Conservation (phyloP, 352 stramenopile genomes). For the Phytophthora multivora region DNA sequence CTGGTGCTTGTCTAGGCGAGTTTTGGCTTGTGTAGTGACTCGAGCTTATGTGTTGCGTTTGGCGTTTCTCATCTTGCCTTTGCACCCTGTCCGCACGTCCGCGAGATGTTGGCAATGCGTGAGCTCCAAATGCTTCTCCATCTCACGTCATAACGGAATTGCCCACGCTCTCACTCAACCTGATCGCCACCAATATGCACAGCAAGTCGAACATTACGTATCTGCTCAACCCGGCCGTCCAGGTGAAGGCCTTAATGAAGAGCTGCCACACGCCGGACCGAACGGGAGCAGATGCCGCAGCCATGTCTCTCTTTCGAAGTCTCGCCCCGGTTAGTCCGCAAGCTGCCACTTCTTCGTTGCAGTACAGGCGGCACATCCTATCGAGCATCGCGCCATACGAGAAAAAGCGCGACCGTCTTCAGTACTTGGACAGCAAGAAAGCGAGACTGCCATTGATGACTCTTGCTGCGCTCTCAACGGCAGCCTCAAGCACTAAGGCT, state of each 20-base stretch:
- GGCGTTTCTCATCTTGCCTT: slow-evolving; percentile 18
- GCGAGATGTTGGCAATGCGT: slow-evolving; percentile 1
- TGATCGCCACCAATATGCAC: slow-evolving; percentile 23
- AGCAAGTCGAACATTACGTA: slow-evolving; percentile 51
- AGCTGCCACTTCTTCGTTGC: slow-evolving; percentile 36
- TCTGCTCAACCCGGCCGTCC: slow-evolving; percentile 42
- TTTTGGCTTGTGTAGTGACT: slow-evolving; percentile 3
- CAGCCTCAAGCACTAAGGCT: neutral
- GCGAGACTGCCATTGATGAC: slow-evolving; percentile 25
- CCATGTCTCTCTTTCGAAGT: slow-evolving; percentile 37
- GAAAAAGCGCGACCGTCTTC: slow-evolving; percentile 20
- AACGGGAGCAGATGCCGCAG: slow-evolving; percentile 11
- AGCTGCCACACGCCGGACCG: slow-evolving; percentile 13
- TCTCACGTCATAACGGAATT: slow-evolving; percentile 15
- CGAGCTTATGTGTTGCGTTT: slow-evolving; percentile 23
- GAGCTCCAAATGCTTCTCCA: neutral
- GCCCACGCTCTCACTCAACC: slow-evolving; percentile 1
- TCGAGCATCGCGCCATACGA: slow-evolving; percentile 38
- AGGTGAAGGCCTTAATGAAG: slow-evolving; percentile 11
- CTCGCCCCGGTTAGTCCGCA: slow-evolving; percentile 28
- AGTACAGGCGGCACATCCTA: slow-evolving; percentile 31
- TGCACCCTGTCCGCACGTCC: slow-evolving; percentile 6
- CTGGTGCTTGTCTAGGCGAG: slow-evolving; percentile 2
- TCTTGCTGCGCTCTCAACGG: slow-evolving; percentile 20
- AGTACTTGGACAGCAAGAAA: slow-evolving; percentile 14